Conservation (phyloP, 805 yeast species). For the Kodamaea restingae region DNA sequence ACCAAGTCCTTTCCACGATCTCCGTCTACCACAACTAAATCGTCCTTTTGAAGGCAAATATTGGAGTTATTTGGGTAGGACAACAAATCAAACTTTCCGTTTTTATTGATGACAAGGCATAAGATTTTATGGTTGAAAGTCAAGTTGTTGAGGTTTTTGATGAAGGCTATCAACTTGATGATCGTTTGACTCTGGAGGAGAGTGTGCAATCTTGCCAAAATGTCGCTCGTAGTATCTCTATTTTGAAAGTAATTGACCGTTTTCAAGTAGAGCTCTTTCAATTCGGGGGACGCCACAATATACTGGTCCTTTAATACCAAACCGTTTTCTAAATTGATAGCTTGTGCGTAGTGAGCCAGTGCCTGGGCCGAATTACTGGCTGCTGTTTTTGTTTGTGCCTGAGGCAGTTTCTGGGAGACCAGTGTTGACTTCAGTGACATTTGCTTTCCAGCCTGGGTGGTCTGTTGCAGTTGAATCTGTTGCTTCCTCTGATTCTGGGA, state of each 20-base stretch:
- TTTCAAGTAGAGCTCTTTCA: conserved; percentile 46
- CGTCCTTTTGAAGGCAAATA: conserved; percentile 52
- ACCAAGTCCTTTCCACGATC: conserved; percentile 81
- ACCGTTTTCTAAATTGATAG: conserved; percentile 57
- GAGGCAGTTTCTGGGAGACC: background rate
- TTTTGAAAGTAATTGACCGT: conserved; percentile 53
- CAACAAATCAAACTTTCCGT: conserved; percentile 66
- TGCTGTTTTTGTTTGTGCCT: background rate
- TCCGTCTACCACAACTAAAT: conserved; percentile 76
- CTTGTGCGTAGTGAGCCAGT: conserved; percentile 9
- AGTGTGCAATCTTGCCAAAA: conserved; percentile 23
- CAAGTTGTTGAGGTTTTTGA: conserved; percentile 39
- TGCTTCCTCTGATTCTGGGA: conserved; percentile 9
- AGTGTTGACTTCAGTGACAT: conserved; percentile 9
- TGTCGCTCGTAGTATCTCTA: conserved; percentile 21
- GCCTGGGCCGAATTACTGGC: background rate
- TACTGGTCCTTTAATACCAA: conserved; percentile 50
- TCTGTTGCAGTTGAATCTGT: conserved; percentile 6
- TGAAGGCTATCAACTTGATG: conserved; percentile 31
- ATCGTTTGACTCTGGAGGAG: conserved; percentile 28
- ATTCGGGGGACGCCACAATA: conserved; percentile 56
- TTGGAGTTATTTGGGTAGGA: conserved; percentile 66
- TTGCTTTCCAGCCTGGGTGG: conserved; percentile 11
- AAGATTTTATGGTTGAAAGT: conserved; percentile 38
- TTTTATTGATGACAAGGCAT: conserved; percentile 53